Base-by-base conservation (phyloP, 805 yeast genomes). In the Wickerhamiella kazuoi region DNA sequence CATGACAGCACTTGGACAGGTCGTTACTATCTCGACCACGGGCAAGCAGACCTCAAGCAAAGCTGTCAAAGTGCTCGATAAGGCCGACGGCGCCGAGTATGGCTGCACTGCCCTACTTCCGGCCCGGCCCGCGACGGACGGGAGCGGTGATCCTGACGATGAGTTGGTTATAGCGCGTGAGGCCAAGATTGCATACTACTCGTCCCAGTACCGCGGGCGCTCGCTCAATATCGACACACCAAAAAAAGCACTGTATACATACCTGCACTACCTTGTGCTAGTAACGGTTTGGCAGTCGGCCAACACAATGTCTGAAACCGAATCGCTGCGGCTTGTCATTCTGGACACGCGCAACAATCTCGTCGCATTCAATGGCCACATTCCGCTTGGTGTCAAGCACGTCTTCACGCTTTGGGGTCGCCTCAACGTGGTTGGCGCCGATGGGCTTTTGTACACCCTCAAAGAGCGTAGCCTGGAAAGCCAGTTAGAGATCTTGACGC, bases 1-100 rank as follows among this genome's bases (percentile, higher is more conserved):
- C 53, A 78, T 81, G 16, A 65, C 87, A 1, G 79, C 96, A 0
- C 74, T 90, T 0, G 71, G 78, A 14, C 76, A 69, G 46, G 67
- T 84, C 1, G 55, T 83, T 36, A 69, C 84, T 0, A 72, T 84
- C 9, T 68, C 75, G 13, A 83, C 95, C 0, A 68, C 76, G 1
- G 94, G 94, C 0, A 67, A 82, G 51, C 79, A 79, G 53, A 11
- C 20, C 9, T 11, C 17, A 9, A 74, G 72, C 0, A 70, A 71
- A 40, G 76, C 79, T 1, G 68, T 64, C 29, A 47, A 56, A 3
- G 50, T 67, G 0, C 52, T 73, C n/a, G 76, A 72, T 29, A 49
- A 54, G 5, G 35, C 50, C 1, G 51, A 55, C 28, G 78, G 78
- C 8, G 68, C 71, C 2, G 67, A 61, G 30, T 44, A 68, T 30